These are phyloP conservation scores for Castanospermum australe DNA, from an alignment of 306 rosid genomes.

Conservation along the genomic window DNA sequence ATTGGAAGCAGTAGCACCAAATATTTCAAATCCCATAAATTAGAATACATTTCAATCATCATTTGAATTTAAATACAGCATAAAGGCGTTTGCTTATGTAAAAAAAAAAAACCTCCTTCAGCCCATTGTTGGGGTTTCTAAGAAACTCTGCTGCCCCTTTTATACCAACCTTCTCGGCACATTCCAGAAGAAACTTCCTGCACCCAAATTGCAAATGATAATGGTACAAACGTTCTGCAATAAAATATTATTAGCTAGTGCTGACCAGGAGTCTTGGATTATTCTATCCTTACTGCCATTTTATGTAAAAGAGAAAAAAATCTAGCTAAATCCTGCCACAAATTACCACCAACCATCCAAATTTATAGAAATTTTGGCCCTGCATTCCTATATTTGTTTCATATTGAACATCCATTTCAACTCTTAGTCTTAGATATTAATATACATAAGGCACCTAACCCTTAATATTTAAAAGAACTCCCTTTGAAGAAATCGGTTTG, in stretches of 20 bases:
- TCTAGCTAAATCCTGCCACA: too few species aligned
- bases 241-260: too few species aligned
- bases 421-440: not conserved
- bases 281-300: too few species aligned
- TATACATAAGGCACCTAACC: not conserved
- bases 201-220: too few species aligned
- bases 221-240: too few species aligned
- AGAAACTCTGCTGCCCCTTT: constrained; percentile 69
- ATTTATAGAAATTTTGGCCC: not conserved
- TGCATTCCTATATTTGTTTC: not conserved
- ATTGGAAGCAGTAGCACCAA: not conserved
- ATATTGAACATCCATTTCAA: not conserved
- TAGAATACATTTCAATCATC: not conserved
- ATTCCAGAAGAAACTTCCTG: constrained; percentile 62
- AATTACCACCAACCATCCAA: not conserved
- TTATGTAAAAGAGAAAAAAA: too few species aligned
- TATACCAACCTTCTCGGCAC: constrained; percentile 54
- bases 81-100: not conserved
- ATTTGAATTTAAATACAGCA: not conserved
- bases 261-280: too few species aligned
- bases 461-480: not conserved
- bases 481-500: not conserved
- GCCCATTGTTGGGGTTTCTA: constrained; percentile 52
- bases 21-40: not conserved
- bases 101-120: constrained; percentile 46